phyloP scores from a whole-genome alignment of 208 protist species.

The Herpetomonas tarakana region DNA sequence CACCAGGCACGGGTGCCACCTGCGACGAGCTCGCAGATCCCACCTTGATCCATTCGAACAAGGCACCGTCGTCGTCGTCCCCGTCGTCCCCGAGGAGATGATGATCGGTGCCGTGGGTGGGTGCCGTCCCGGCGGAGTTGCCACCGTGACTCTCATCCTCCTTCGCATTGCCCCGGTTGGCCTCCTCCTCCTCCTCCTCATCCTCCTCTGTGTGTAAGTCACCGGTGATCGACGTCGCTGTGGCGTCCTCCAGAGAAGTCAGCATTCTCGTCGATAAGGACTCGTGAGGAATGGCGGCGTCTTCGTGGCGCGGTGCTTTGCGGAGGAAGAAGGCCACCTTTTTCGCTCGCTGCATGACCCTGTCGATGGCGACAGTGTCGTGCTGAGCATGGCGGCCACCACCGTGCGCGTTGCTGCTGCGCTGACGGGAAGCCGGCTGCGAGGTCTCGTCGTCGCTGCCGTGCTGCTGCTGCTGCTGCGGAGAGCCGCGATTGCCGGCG shows the following conservation, averaged over 20 bases:
- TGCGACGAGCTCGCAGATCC: slow-evolving; percentile 7
- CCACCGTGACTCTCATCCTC: background rate
- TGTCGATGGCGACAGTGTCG: no score
- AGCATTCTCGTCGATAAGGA: no score
- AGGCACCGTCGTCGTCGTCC: slow-evolving; percentile 4
- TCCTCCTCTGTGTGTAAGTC: no score
- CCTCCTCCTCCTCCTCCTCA: background rate
- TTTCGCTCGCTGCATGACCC: no score
- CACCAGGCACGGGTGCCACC: background rate
- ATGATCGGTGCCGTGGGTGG: background rate
- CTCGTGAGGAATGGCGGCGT: background rate
- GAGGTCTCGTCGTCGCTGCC: background rate
- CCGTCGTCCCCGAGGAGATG: background rate
- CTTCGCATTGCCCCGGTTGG: background rate
- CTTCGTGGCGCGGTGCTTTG: background rate
- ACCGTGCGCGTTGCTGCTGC: background rate
- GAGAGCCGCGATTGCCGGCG: background rate
- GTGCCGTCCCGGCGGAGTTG: background rate
- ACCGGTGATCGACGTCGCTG: no score
- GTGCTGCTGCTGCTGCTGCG: background rate
- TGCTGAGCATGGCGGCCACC: background rate
- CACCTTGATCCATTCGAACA: slow-evolving; percentile 29
- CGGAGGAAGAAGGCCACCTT: background rate
- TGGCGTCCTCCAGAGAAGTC: no score
- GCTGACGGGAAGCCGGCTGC: no score